These are phyloP conservation scores for Globisporangium nodosum DNA, from an alignment of 352 stramenopile species.

Conservation along the genomic window DNA sequence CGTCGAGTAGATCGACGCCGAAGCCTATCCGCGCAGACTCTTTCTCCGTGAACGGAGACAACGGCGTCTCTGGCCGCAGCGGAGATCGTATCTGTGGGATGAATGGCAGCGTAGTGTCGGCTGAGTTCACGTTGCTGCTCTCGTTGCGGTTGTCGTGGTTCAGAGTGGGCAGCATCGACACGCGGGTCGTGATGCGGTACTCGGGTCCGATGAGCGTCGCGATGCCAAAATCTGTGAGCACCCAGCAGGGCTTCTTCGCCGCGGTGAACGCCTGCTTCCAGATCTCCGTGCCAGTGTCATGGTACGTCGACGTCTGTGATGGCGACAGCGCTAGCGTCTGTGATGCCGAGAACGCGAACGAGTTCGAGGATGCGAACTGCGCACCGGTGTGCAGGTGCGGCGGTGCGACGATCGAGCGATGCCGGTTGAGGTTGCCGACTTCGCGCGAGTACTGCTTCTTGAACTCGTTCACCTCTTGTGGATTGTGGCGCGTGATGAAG, in stretches of 20 bases:
- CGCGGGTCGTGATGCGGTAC: constrained; percentile 49
- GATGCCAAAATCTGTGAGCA: constrained; percentile 57
- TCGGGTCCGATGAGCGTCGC: constrained; percentile 57
- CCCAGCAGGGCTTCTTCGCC: constrained; percentile 55
- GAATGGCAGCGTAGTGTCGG: constrained; percentile 4
- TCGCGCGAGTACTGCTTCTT: constrained; percentile 75
- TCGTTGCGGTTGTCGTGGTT: neutral
- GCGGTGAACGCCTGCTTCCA: constrained; percentile 47
- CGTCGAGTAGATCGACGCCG: constrained; percentile 37
- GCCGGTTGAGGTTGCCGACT: constrained; percentile 54
- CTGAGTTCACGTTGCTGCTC: constrained; percentile 5
- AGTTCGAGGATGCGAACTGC: constrained; percentile 12
- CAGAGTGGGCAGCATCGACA: constrained; percentile 28
- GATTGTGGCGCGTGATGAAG: constrained; percentile 69
- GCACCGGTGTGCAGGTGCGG: constrained; percentile 23
- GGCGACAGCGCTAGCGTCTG: constrained; percentile 8
- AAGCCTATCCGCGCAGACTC: constrained; percentile 42
- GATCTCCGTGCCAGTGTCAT: constrained; percentile 14
- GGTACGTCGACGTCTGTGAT: constrained; percentile 15
- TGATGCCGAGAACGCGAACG: constrained; percentile 22
- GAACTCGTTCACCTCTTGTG: constrained; percentile 66
- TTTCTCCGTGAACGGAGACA: constrained; percentile 30
- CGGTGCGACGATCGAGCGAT: constrained; percentile 54
- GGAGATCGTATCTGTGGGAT: constrained; percentile 14
- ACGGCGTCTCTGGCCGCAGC: constrained; percentile 32